phyloP scores from a whole-genome alignment of 768 basidiomycete species.

The Mycena indigotica region DNA sequence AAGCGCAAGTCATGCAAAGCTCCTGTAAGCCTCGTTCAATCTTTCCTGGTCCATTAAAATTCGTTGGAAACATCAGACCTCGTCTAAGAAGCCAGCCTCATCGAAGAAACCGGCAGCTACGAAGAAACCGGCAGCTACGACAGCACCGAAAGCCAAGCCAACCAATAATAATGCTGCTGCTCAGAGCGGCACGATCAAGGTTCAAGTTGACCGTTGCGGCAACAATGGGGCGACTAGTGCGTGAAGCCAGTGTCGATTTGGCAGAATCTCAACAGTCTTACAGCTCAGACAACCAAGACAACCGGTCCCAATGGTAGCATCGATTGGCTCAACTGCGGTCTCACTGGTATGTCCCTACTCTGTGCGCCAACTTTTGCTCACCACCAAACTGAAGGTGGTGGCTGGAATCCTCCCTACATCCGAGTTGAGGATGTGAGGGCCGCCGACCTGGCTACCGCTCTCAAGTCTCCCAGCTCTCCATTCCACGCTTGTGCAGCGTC shows the following conservation, averaged over 20 bases:
- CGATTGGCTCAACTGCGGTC: constrained; percentile 78
- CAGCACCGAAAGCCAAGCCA: not conserved
- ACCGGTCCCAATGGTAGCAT: constrained; percentile 74
- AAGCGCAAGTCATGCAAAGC: constrained; percentile 18
- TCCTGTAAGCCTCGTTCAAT: constrained; percentile 1
- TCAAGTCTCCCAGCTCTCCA: constrained; percentile 50
- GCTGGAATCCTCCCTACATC: constrained; percentile 76
- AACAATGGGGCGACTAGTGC: constrained; percentile 3
- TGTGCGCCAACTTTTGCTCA: not conserved
- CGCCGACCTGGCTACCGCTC: constrained; percentile 47
- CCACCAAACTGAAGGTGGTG: constrained; percentile 27
- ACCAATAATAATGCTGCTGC: not conserved
- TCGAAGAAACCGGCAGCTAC: not conserved
- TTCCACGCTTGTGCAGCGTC: constrained; percentile 61
- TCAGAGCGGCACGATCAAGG: not conserved
- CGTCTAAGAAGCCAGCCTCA: not conserved
- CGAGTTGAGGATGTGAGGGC: constrained; percentile 52
- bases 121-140: not conserved
- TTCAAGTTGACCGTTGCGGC: not conserved
- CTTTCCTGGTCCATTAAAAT: not conserved
- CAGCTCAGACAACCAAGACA: constrained; percentile 51
- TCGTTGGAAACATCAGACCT: not conserved
- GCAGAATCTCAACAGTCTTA: not conserved
- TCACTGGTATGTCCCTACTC: constrained; percentile 35
- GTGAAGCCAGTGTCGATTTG: not conserved